Conservation (phyloP, 495 filamentous ascomycete species). For the Hamigera avellanea region DNA sequence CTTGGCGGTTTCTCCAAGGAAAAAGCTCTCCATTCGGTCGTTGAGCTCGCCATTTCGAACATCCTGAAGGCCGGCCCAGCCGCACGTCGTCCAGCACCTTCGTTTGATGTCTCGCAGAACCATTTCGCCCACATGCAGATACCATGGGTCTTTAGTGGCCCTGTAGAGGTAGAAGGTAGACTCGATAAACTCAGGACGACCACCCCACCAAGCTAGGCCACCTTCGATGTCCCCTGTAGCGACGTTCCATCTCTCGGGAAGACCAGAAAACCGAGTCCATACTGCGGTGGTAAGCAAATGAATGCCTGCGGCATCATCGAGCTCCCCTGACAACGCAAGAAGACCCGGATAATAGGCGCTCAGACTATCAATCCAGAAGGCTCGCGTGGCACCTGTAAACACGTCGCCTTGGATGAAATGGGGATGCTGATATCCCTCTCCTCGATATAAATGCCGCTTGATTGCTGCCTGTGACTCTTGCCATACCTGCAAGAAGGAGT, state of each 20-base stretch:
- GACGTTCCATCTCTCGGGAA: constrained; percentile 90
- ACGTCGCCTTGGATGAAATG: constrained; percentile 88
- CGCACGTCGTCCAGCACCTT: constrained; percentile 87
- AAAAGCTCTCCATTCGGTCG: constrained; percentile 99
- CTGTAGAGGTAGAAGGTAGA: constrained; percentile 88
- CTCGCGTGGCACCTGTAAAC: constrained; percentile 65
- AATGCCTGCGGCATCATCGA: constrained; percentile 82
- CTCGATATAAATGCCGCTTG: constrained; percentile 68
- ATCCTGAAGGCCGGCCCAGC: constrained; percentile 92
- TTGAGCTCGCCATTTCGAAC: constrained; percentile 78
- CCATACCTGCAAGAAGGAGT: constrained; percentile 76
- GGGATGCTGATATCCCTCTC: constrained; percentile 60
- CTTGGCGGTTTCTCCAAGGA: constrained; percentile 89
- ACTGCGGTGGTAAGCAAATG: constrained; percentile 84
- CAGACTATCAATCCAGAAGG: constrained; percentile 91
- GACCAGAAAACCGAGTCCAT: constrained; percentile 85
- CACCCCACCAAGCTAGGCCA: constrained; percentile 87
- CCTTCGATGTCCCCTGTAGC: constrained; percentile 75
- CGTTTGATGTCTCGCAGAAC: constrained; percentile 75
- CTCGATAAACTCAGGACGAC: constrained; percentile 91
- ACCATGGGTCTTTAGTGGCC: constrained; percentile 94
- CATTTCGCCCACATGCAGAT: constrained; percentile 93
- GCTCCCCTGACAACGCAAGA: constrained; percentile 72
- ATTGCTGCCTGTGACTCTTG: constrained; percentile 73
- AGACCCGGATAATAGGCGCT: constrained; percentile 91